Percentiles rank a stretch among this genome's conserved stretches.
Conservation (phyloP, 352 stramenopile species). For the Blastocystis sp. region DNA sequence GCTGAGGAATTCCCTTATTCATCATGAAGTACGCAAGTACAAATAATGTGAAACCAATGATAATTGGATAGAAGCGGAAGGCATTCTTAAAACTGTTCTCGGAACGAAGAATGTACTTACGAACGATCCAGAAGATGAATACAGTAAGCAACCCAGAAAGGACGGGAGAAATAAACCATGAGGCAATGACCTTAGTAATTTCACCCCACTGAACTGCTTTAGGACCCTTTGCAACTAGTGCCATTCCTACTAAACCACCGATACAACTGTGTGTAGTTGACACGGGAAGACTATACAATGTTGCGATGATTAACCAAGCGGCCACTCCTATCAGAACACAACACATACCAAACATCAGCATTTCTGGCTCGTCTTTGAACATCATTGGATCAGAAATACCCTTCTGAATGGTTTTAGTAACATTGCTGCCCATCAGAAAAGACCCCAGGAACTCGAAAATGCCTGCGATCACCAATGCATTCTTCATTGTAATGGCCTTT, state of each 20-base stretch:
- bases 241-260: constrained; percentile 76
- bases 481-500: constrained; percentile 72
- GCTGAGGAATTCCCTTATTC: constrained; percentile 70
- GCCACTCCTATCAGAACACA: constrained; percentile 72
- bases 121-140: constrained; percentile 72
- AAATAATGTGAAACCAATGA: constrained; percentile 72
- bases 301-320: constrained; percentile 74
- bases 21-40: constrained; percentile 72
- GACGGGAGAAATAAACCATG: constrained; percentile 73
- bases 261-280: constrained; percentile 79
- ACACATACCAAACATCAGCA: constrained; percentile 73
- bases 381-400: constrained; percentile 72
- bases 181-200: constrained; percentile 69
- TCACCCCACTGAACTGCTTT: constrained; percentile 46
- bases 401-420: constrained; percentile 73
- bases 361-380: constrained; percentile 75
- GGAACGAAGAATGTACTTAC: constrained; percentile 71
- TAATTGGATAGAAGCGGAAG: constrained; percentile 69
- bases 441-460: constrained; percentile 74
- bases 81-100: constrained; percentile 69
- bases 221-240: constrained; percentile 71
- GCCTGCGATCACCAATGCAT: constrained; percentile 72
- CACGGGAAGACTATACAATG: constrained; percentile 75
- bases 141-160: constrained; percentile 70
- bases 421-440: constrained; percentile 72